Evolutionary conservation across 371 early-diverging fungal species (phyloP), one percentile per base, ranked within the genome.

Genomic region (Mortierella sp.): DNA sequence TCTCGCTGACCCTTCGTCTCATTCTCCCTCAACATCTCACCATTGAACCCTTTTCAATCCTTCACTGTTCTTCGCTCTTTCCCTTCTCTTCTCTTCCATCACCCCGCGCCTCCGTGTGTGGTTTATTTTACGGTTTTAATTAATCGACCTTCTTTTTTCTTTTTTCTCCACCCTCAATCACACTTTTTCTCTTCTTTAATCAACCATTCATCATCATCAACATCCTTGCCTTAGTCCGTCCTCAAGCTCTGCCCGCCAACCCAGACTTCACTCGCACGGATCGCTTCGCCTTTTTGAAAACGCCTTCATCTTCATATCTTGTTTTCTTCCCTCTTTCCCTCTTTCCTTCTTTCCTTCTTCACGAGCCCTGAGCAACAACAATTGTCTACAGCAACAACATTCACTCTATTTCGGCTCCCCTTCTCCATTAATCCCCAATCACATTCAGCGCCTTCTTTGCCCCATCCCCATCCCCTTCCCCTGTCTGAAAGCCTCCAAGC

Each of bases 211-310:
- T 28, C 34, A 31, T 44, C 48, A 3, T 38, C 65, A 57, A 42
- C 34, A 24, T 55, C 42, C 26, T 57, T 26, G 11, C 24, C 14
- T 21, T 38, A 9, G 24, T 38, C 44, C 16, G 21, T 28, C 3
- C 16, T 24, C 31, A 50, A 44, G 57, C 50, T 75, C 80, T 5
- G 75, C 73, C 70, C 52, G 76, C 55, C 76, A 50, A 50, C 21
- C 19, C 26, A 4, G 52, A 10, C 28, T 50, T 28, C 2, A 50
- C 44, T 19, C 58, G 50, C 48, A 45, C 63, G 48, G 48, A 47
- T 58, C 52, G 24, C 47, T 31, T 71, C 42, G 28, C 70, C 31
- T 57, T 31, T 68, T 48, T 48, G 45, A 44, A 21, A 45, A 44
- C 38, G 42, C 47, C 28, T 13, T 26, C 42, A 11, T 14, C 8